These are phyloP conservation scores for Cladobotryum mycophilum DNA, from an alignment of 2,329 filamentous ascomycete genomes.

Conservation along the genomic window DNA sequence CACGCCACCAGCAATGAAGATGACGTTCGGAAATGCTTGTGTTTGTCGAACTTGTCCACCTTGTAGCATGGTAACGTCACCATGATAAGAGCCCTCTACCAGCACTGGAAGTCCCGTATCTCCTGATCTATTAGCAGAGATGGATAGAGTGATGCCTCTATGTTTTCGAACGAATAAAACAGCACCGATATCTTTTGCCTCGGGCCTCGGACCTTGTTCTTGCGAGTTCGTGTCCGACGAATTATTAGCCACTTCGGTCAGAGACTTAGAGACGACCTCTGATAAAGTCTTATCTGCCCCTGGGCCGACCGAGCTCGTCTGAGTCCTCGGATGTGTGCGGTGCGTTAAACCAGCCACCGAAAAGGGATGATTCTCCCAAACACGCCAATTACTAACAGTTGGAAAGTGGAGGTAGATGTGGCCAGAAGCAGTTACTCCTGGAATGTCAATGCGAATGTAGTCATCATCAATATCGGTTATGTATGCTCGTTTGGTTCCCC, in stretches of 20 bases:
- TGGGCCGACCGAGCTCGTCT: too few species aligned
- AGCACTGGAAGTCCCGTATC: constrained; percentile 15
- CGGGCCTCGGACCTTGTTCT: too few species aligned
- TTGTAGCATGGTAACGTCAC: constrained; percentile 12
- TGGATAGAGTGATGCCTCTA: constrained; percentile 5
- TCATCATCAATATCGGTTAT: constrained; percentile 19
- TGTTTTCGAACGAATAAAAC: constrained; percentile 9
- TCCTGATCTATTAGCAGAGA: not conserved
- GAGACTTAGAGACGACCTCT: constrained; percentile 2
- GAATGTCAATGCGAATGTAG: constrained; percentile 22
- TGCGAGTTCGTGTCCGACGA: too few species aligned
- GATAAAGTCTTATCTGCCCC: not conserved
- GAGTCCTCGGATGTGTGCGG: too few species aligned
- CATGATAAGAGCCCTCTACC: constrained; percentile 17
- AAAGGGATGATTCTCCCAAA: constrained; percentile 28
- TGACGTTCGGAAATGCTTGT: constrained; percentile 17
- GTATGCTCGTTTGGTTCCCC: constrained; percentile 16
- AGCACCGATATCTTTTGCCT: not conserved
- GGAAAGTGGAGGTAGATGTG: constrained; percentile 26
- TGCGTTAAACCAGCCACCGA: constrained; percentile 13
- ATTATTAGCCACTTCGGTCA: not conserved
- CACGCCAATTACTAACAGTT: constrained; percentile 17
- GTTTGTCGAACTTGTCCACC: constrained; percentile 11
- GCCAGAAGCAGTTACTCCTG: constrained; percentile 15
- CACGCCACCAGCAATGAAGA: constrained; percentile 26